Evolutionary conservation across 257 asterid genomes (phyloP).

Genomic region (Mitragyna speciosa): DNA sequence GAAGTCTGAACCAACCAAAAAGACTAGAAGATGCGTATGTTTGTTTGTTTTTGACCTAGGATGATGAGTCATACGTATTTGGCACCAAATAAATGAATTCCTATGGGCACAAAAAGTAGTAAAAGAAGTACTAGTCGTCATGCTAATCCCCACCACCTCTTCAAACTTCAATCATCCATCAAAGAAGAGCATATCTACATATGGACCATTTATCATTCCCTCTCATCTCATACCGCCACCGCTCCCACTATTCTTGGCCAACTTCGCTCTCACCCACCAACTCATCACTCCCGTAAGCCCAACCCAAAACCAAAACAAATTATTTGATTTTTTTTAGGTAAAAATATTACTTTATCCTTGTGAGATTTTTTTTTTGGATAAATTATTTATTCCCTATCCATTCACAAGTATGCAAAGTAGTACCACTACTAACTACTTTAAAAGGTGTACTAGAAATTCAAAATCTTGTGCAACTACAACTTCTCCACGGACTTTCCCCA

Average conservation of each 20-base stretch:
- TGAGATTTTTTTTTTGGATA: too few species aligned
- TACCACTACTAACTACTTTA: too few species aligned
- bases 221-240: neutral
- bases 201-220: neutral
- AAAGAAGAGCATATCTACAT: neutral
- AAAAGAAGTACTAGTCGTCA: neutral
- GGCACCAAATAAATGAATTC: neutral
- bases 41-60: neutral
- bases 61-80: neutral
- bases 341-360: too few species aligned
- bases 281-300: neutral
- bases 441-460: too few species aligned
- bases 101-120: too few species aligned
- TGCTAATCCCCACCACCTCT: neutral
- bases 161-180: neutral
- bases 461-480: too few species aligned
- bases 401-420: too few species aligned
- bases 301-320: too few species aligned
- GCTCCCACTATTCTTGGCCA: neutral
- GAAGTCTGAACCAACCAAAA: neutral
- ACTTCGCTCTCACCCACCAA: conserved; percentile 7
- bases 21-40: neutral
- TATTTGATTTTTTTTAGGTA: too few species aligned
- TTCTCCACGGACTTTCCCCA: conserved; percentile 66
- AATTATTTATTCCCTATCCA: too few species aligned